A percentile compares a stretch with the other conserved stretches of the same genome.
These are phyloP conservation scores for Penium margaritaceum DNA, from an alignment of 139 green algal species.

Conservation along the genomic window DNA sequence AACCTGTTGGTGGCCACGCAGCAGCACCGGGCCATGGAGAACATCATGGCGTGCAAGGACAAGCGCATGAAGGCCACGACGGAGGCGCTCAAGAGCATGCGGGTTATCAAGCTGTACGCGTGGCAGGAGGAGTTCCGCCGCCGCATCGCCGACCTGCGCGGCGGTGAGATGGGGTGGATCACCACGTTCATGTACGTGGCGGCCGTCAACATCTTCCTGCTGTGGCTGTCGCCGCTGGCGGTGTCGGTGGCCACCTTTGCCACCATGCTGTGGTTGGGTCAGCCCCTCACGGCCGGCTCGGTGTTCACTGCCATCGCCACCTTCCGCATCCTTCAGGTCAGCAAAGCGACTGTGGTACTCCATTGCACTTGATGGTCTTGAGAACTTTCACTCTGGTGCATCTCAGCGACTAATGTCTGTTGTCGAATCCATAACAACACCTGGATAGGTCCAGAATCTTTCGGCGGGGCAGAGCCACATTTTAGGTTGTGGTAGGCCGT, in stretches of 20 bases:
- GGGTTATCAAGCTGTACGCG: conserved; percentile 32
- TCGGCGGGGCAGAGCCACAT: no score
- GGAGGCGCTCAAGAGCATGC: conserved; percentile 29
- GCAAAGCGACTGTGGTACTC: no score
- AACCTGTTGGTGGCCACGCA: conserved; percentile 25
- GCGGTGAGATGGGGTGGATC: background rate
- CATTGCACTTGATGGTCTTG: no score
- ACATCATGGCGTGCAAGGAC: conserved; percentile 16
- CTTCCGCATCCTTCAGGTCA: conserved; percentile 34
- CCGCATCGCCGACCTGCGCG: background rate
- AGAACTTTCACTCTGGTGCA: no score
- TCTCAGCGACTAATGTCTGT: no score
- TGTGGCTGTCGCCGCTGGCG: conserved; percentile 32
- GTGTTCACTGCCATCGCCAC: conserved; percentile 38
- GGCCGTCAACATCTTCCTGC: conserved; percentile 36
- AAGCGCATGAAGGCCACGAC: conserved; percentile 31
- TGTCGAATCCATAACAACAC: no score
- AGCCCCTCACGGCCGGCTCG: conserved; percentile 1
- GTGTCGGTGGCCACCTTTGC: conserved; percentile 35
- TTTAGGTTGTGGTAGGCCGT: no score
- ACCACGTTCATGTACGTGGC: conserved; percentile 9
- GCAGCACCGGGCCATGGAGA: background rate
- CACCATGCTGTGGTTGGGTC: background rate
- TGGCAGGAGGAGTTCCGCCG: conserved; percentile 1
- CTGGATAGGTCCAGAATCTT: no score